Evolutionary conservation across 2,329 filamentous ascomycete species (phyloP).

Genomic region (Boeremia lycopersici): DNA sequence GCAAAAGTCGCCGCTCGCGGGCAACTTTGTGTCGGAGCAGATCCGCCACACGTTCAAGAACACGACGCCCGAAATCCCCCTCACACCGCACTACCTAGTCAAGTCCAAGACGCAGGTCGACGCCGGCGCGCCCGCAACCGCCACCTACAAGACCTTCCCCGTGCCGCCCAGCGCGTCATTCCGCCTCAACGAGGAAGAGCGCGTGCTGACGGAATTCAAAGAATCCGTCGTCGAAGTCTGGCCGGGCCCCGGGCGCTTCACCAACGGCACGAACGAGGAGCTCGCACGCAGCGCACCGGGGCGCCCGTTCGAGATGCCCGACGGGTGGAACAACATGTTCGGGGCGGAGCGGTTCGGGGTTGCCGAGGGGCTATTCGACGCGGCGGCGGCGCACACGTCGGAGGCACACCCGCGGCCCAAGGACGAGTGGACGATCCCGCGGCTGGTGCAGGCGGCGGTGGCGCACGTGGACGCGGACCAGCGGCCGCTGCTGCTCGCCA

Average conservation of each 20-base stretch:
- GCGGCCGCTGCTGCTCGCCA: constrained; percentile 79
- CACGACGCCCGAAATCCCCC: constrained; percentile 69
- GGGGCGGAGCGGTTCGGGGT: constrained; percentile 84
- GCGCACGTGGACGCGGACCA: constrained; percentile 87
- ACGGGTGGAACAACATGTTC: constrained; percentile 96
- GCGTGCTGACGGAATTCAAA: constrained; percentile 93
- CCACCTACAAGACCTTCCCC: constrained; percentile 73
- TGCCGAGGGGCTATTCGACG: constrained; percentile 90
- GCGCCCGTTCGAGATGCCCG: constrained; percentile 94
- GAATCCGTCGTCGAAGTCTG: constrained; percentile 96
- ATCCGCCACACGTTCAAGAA: constrained; percentile 79
- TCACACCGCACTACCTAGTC: constrained; percentile 86
- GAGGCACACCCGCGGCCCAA: constrained; percentile 61
- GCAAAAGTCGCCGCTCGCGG: constrained; percentile 82
- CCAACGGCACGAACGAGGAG: constrained; percentile 70
- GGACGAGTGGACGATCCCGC: constrained; percentile 80
- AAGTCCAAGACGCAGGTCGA: constrained; percentile 88
- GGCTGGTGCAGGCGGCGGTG: constrained; percentile 78
- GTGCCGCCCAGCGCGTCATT: constrained; percentile 70
- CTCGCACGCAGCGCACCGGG: constrained; percentile 73
- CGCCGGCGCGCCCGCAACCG: constrained; percentile 78
- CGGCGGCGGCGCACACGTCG: constrained; percentile 69
- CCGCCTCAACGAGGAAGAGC: constrained; percentile 85
- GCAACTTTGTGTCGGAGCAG: constrained; percentile 88
- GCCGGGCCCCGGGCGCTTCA: constrained; percentile 76